Conservation (phyloP, 2,329 filamentous ascomycete species). For the Neofusicoccum parvum region DNA sequence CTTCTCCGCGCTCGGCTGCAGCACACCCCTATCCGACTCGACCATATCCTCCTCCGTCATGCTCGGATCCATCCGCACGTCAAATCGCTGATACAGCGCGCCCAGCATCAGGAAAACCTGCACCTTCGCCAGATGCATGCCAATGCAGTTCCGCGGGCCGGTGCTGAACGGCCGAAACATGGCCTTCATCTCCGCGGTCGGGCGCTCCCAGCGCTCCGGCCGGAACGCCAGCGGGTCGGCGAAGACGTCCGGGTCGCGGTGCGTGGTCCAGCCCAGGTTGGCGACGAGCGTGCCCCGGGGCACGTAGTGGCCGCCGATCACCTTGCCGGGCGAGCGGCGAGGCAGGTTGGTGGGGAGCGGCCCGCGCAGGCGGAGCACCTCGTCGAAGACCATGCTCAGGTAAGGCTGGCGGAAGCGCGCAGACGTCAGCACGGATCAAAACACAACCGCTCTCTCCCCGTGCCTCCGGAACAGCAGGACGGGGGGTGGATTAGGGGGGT, state of each 20-base stretch:
- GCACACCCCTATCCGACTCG: background rate
- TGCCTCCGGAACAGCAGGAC: no score
- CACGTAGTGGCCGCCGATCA: background rate
- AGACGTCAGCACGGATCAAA: background rate
- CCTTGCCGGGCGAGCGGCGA: background rate
- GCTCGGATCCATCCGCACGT: background rate
- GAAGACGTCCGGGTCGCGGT: conserved; percentile 25
- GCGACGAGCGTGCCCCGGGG: background rate
- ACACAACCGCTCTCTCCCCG: background rate
- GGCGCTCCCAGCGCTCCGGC: conserved; percentile 26
- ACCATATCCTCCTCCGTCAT: background rate
- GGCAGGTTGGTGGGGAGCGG: background rate
- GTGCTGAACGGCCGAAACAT: conserved; percentile 25
- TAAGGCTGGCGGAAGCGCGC: background rate
- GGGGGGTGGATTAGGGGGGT: background rate
- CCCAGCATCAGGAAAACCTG: background rate
- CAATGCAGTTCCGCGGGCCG: conserved; percentile 25
- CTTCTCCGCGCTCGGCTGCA: background rate
- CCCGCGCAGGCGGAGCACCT: background rate
- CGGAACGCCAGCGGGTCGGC: conserved; percentile 22
- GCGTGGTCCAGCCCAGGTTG: background rate
- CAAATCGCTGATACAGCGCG: background rate
- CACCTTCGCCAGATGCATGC: conserved; percentile 19
- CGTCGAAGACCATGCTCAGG: background rate
- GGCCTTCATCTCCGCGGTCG: background rate